Evolutionary conservation across 2,329 filamentous ascomycete genomes (phyloP).

Genomic region (Apiospora saccharicola): DNA sequence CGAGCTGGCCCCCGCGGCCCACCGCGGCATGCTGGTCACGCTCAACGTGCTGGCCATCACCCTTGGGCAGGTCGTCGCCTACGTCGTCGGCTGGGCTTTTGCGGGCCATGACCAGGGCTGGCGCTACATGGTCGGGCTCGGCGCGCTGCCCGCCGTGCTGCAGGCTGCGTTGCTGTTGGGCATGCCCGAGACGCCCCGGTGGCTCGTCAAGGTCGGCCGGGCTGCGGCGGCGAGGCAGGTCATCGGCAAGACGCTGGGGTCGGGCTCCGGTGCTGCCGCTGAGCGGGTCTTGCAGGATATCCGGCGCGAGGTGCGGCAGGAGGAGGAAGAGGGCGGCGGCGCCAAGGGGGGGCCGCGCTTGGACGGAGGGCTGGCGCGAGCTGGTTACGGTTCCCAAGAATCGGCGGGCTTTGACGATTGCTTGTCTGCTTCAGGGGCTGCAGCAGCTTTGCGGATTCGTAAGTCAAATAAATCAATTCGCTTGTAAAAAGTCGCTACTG

Average conservation of each 20-base stretch:
- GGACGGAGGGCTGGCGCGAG: constrained; percentile 59
- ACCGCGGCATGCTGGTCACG: constrained; percentile 82
- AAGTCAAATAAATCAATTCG: neutral
- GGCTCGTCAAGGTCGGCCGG: constrained; percentile 76
- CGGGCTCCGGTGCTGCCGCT: constrained; percentile 56
- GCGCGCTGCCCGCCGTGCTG: constrained; percentile 75
- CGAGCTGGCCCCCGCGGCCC: constrained; percentile 79
- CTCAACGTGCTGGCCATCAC: constrained; percentile 86
- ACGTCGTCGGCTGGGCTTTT: constrained; percentile 82
- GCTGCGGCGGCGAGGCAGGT: constrained; percentile 69
- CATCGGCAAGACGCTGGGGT: constrained; percentile 62
- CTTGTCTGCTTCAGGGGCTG: constrained; percentile 84
- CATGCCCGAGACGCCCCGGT: constrained; percentile 90
- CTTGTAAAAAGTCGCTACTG: neutral
- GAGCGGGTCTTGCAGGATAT: constrained; percentile 72
- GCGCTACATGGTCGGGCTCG: constrained; percentile 92
- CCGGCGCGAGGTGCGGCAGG: constrained; percentile 76
- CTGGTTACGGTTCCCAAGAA: constrained; percentile 67
- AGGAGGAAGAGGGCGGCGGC: constrained; percentile 60
- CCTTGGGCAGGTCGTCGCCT: constrained; percentile 87
- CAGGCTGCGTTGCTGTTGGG: constrained; percentile 73
- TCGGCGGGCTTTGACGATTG: constrained; percentile 79
- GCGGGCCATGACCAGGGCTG: constrained; percentile 72
- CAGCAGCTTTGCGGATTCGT: constrained; percentile 87
- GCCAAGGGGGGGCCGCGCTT: constrained; percentile 39